These are phyloP conservation scores for Aspergillus panamensis DNA, from an alignment of 495 filamentous ascomycete genomes.

Conservation along the genomic window DNA sequence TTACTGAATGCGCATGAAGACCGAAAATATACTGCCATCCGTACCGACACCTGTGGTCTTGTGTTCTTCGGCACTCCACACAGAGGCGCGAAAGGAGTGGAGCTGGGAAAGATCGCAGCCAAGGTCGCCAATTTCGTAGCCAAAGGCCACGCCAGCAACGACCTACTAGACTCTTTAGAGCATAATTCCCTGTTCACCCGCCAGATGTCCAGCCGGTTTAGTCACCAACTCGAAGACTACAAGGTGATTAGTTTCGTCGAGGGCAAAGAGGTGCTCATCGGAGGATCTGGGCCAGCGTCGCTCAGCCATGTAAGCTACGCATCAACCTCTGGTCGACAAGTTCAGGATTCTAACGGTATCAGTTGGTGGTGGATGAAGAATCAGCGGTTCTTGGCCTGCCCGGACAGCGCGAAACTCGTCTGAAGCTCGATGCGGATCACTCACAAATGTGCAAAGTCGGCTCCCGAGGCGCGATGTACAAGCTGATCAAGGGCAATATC, in stretches of 20 bases:
- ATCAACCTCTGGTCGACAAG: not conserved
- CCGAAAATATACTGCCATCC: constrained; percentile 38
- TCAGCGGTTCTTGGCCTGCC: constrained; percentile 38
- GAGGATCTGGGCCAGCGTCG: constrained; percentile 31
- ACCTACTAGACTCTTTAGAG: constrained; percentile 35
- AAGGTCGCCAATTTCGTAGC: constrained; percentile 34
- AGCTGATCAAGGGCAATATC: constrained; percentile 39
- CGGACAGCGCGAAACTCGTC: constrained; percentile 37
- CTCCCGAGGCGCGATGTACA: constrained; percentile 35
- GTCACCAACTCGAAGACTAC: constrained; percentile 38
- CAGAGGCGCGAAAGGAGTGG: constrained; percentile 39
- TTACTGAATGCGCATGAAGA: constrained; percentile 43
- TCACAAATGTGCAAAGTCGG: constrained; percentile 41
- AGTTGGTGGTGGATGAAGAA: constrained; percentile 42
- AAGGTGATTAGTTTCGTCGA: constrained; percentile 43
- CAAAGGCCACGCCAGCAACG: constrained; percentile 36
- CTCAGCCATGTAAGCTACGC: constrained; percentile 31
- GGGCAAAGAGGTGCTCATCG: constrained; percentile 37
- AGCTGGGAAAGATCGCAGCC: constrained; percentile 39
- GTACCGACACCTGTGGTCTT: constrained; percentile 36
- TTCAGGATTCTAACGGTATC: constrained; percentile 14
- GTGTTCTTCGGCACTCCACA: constrained; percentile 50
- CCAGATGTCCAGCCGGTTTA: constrained; percentile 38
- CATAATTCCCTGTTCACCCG: constrained; percentile 41
- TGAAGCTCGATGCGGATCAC: constrained; percentile 41